A percentile compares a stretch with the other conserved stretches of the same genome.
Evolutionary conservation across 1,284 basidiomycete species (phyloP).

Genomic region (Microbotryum violaceum): DNA sequence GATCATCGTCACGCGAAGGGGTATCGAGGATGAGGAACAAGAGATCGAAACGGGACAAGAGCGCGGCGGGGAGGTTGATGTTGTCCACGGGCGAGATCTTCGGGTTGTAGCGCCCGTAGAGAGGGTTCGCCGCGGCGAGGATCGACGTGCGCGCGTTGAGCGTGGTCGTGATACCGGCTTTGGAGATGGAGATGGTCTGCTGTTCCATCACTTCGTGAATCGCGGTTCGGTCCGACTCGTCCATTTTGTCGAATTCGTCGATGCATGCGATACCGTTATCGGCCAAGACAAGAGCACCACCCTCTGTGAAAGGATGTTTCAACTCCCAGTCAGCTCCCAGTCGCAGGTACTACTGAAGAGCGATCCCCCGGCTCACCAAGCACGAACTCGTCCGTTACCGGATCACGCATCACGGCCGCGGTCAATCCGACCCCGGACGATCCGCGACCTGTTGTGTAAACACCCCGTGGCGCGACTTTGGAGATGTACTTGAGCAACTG

Average conservation of each 20-base stretch:
- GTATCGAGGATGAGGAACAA: conserved; percentile 97
- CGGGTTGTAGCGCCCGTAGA: conserved; percentile 96
- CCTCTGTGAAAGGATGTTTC: conserved; percentile 56
- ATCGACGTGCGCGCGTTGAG: conserved; percentile 98
- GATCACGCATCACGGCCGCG: conserved; percentile 97
- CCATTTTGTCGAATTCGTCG: conserved; percentile 99
- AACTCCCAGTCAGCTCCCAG: background rate
- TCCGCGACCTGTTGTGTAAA: conserved; percentile 97
- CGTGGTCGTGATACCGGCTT: conserved; percentile 97
- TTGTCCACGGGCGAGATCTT: conserved; percentile 97
- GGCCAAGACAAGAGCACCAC: conserved; percentile 92
- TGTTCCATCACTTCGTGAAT: conserved; percentile 99
- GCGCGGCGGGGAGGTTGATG: conserved; percentile 95
- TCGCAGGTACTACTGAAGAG: background rate
- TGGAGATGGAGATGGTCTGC: conserved; percentile 98
- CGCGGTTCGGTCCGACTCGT: conserved; percentile 91
- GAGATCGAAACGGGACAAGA: conserved; percentile 92
- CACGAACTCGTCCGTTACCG: conserved; percentile 99
- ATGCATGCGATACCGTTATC: conserved; percentile 99
- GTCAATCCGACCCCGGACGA: conserved; percentile 97
- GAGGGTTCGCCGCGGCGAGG: conserved; percentile 93
- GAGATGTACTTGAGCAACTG: conserved; percentile 97
- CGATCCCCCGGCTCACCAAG: conserved; percentile 56
- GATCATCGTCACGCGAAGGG: conserved; percentile 87
- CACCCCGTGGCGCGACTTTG: conserved; percentile 92